Conservation (phyloP, 106 monocot genomes). For the Dactylorhiza incarnata region DNA sequence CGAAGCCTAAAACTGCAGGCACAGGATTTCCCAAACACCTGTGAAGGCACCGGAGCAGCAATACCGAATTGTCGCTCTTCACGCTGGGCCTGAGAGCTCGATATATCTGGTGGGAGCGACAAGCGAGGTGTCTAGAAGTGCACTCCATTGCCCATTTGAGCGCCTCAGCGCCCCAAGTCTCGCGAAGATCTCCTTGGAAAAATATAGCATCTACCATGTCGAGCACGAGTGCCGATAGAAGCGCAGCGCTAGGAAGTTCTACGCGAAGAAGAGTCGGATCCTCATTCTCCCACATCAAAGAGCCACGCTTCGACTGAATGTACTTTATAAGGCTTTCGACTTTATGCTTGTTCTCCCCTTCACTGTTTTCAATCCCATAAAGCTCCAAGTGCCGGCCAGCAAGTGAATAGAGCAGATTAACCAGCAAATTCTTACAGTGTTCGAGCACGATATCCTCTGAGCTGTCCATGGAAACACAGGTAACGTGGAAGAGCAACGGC, state of each 20-base stretch:
- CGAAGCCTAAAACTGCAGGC: conserved; percentile 84
- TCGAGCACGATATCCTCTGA: conserved; percentile 97
- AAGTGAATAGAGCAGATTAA: conserved; percentile 91
- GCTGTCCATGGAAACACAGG: conserved; percentile 97
- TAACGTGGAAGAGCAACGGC: conserved; percentile 89
- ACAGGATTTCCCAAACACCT: conserved; percentile 85
- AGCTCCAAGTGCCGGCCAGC: conserved; percentile 91
- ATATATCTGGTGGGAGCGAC: conserved; percentile 97
- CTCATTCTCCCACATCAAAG: conserved; percentile 98
- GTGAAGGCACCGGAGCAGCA: conserved; percentile 88
- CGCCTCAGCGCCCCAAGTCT: conserved; percentile 94
- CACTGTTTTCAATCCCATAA: conserved; percentile 73
- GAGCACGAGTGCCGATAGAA: conserved; percentile 83
- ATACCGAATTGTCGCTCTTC: conserved; percentile 74
- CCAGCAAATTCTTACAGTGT: conserved; percentile 92
- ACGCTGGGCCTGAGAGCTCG: conserved; percentile 82
- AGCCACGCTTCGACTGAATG: conserved; percentile 90
- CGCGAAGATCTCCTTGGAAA: conserved; percentile 97
- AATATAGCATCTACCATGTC: conserved; percentile 96
- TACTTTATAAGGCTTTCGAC: conserved; percentile 94
- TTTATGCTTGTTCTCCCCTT: conserved; percentile 87
- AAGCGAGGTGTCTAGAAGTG: conserved; percentile 91
- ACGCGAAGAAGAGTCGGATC: conserved; percentile 69
- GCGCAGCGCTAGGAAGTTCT: conserved; percentile 69
- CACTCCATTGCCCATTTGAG: conserved; percentile 98